These are phyloP conservation scores for Vaccinium macrocarpon DNA, from an alignment of 148 eudicot species.

Conservation along the genomic window DNA sequence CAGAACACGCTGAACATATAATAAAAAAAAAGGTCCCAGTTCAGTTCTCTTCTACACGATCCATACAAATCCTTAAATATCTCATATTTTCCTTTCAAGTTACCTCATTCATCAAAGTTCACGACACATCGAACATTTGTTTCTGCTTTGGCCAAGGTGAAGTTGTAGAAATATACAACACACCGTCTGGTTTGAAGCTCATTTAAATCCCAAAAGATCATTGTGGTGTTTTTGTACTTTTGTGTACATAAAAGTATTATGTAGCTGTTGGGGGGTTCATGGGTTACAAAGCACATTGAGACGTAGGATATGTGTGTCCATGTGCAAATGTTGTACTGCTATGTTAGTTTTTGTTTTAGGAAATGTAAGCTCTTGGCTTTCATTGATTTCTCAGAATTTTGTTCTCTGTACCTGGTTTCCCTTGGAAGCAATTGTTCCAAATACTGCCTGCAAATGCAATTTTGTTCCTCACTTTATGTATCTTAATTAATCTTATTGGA, in stretches of 20 bases:
- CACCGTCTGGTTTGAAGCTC: constrained; percentile 32
- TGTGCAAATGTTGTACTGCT: constrained; percentile 17
- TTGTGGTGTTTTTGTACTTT: background rate
- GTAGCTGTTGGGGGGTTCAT: constrained; percentile 2
- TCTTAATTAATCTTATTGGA: background rate
- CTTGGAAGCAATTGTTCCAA: constrained; percentile 17
- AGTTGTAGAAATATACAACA: constrained; percentile 49
- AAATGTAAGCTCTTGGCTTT: constrained; percentile 30
- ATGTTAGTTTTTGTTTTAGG: background rate
- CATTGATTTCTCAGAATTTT: constrained; percentile 13
- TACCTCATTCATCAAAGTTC: constrained; percentile 18
- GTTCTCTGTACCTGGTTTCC: background rate
- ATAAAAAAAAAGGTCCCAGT: background rate
- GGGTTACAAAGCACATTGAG: constrained; percentile 25
- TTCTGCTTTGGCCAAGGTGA: constrained; percentile 36
- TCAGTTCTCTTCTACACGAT: background rate
- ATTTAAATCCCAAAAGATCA: constrained; percentile 14
- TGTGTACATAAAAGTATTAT: constrained; percentile 24
- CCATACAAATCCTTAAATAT: background rate
- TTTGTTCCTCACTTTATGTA: background rate
- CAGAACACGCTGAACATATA: background rate
- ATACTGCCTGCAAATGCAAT: background rate
- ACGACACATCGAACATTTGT: constrained; percentile 9
- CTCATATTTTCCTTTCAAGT: background rate
- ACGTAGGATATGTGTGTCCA: constrained; percentile 32